Conservation (phyloP, 352 stramenopile species). For the Plasmopara viticola region DNA sequence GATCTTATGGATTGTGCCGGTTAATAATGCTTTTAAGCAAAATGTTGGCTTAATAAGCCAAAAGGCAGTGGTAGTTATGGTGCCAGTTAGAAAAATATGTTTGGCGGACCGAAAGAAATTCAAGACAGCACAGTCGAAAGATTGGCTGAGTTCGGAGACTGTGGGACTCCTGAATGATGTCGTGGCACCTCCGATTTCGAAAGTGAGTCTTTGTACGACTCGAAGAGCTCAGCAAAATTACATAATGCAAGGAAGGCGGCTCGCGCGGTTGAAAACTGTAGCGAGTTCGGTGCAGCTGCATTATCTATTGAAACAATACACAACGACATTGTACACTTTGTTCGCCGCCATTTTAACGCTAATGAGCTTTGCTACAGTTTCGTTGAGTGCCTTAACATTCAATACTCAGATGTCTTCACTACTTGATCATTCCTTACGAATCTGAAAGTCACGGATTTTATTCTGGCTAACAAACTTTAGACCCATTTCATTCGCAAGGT, state of each 20-base stretch:
- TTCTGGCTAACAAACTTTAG: conserved; percentile 80
- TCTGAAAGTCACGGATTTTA: conserved; percentile 69
- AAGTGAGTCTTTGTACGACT: no score
- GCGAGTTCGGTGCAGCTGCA: no score
- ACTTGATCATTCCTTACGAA: conserved; percentile 37
- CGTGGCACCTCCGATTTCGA: not conserved
- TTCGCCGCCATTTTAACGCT: no score
- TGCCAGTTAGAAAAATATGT: no score
- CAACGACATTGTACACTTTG: no score
- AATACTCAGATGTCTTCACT: not conserved
- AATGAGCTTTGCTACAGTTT: no score
- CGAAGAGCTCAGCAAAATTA: no score
- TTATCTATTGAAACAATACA: not conserved
- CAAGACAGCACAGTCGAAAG: conserved; percentile 20
- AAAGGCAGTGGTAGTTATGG: no score
- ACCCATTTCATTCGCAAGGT: conserved; percentile 99
- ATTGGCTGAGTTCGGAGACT: conserved; percentile 43
- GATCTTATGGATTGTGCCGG: conserved; percentile 99
- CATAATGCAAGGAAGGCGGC: not conserved
- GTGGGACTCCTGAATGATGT: conserved; percentile 46
- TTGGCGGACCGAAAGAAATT: no score
- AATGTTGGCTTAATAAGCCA: no score
- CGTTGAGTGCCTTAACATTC: no score
- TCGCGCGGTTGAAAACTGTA: not conserved
- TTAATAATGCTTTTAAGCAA: no score